Evolutionary conservation across 768 basidiomycete genomes (phyloP).

Genomic region (Lyophyllum shimeji): DNA sequence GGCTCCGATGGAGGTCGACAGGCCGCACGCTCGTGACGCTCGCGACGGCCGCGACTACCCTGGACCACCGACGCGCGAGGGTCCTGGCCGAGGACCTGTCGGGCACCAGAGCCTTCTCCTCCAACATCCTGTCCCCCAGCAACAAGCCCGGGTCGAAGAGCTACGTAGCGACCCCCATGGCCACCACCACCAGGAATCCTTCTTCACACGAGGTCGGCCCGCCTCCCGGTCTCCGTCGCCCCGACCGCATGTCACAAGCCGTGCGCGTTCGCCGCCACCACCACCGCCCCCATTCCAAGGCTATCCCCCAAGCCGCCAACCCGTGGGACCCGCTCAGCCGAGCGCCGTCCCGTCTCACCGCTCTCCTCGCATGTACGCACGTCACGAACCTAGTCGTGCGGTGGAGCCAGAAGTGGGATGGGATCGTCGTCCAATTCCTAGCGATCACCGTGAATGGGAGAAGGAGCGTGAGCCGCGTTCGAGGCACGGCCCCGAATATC

Average conservation of each 20-base stretch:
- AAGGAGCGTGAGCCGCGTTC: conserved; percentile 41
- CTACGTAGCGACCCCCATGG: conserved; percentile 41
- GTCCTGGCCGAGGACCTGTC: conserved; percentile 47
- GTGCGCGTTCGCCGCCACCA: conserved; percentile 54
- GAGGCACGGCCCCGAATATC: conserved; percentile 41
- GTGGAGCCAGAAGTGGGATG: conserved; percentile 55
- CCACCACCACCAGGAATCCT: conserved; percentile 57
- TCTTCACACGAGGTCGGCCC: conserved; percentile 54
- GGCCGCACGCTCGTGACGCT: conserved; percentile 37
- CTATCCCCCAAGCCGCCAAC: conserved; percentile 48
- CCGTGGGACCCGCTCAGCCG: conserved; percentile 52
- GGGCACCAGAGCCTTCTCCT: conserved; percentile 58
- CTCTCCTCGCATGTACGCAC: conserved; percentile 56
- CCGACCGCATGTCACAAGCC: conserved; percentile 41
- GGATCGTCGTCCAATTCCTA: conserved; percentile 56
- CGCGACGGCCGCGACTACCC: conserved; percentile 50
- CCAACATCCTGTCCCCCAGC: conserved; percentile 69
- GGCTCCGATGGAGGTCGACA: conserved; percentile 79
- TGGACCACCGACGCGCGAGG: conserved; percentile 41
- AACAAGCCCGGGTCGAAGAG: conserved; percentile 52
- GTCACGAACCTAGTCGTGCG: conserved; percentile 46
- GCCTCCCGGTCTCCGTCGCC: conserved; percentile 64
- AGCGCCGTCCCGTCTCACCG: conserved; percentile 47
- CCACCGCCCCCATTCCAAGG: conserved; percentile 41
- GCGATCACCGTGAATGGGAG: conserved; percentile 56